Conservation (phyloP, 2,329 filamentous ascomycete species). For the Hansfordia pulvinata region DNA sequence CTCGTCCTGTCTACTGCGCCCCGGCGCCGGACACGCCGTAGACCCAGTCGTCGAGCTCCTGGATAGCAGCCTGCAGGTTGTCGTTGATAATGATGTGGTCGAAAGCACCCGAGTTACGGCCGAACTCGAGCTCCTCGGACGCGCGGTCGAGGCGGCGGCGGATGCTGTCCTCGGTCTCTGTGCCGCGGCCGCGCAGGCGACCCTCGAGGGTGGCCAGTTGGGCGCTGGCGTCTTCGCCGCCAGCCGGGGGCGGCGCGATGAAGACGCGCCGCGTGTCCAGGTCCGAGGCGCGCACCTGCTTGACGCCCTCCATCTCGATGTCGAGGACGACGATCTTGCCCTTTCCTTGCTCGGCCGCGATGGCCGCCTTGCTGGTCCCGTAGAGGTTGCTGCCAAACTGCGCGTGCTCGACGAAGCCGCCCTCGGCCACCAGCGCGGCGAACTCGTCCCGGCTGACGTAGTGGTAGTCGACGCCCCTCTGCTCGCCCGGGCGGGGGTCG, state of each 20-base stretch:
- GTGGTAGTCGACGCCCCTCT: constrained; percentile 69
- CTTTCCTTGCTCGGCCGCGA: constrained; percentile 59
- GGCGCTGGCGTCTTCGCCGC: constrained; percentile 50
- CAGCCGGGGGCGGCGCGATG: constrained; percentile 71
- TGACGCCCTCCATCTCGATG: constrained; percentile 97
- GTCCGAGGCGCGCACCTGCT: constrained; percentile 71
- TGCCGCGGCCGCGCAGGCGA: constrained; percentile 60
- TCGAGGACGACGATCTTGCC: constrained; percentile 72
- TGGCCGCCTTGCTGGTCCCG: constrained; percentile 69
- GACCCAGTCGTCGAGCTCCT: constrained; percentile 35
- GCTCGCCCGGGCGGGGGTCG: constrained; percentile 58
- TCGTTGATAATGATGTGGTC: constrained; percentile 56
- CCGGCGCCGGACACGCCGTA: too few relatives aligned
- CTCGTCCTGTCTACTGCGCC: too few relatives aligned
- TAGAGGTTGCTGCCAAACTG: constrained; percentile 78
- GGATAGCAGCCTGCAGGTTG: constrained; percentile 34
- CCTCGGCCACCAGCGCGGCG: constrained; percentile 47
- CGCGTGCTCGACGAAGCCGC: constrained; percentile 74
- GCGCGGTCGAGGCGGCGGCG: constrained; percentile 59
- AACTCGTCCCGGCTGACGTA: constrained; percentile 58
- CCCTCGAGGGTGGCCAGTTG: too few relatives aligned
- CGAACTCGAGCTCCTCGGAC: constrained; percentile 59
- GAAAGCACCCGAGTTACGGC: constrained; percentile 51
- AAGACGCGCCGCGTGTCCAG: constrained; percentile 74
- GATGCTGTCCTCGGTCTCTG: constrained; percentile 64